Base-by-base conservation (phyloP, 2,329 filamentous ascomycete species). In the Lachnellula suecica region DNA sequence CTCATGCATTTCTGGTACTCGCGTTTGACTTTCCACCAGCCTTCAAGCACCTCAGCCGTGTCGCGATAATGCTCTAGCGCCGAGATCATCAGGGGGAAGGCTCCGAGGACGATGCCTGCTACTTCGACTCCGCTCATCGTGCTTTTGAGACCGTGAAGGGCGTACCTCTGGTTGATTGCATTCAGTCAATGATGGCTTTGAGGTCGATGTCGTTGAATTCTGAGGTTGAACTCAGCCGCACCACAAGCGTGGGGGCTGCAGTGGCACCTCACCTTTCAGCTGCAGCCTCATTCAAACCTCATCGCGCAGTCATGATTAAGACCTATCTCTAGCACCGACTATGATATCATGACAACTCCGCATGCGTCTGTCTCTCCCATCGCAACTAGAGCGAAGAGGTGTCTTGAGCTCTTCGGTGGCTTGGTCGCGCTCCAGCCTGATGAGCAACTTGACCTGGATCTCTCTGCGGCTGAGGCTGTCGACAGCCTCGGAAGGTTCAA, bases 61-160 rank as follows among this genome's bases (percentile, higher is more conserved):
- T 55, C 34, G 11, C 46, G 45, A 48, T 57, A 61, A 25, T 61
- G 53, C n/a, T 60, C 56, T 3, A 53, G 40, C 2, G 50, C 44
- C 2, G 57, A 59, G 3, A 60, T 55, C 34, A 57, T 38, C 20
- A 61, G 34, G 2, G 58, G 59, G 19, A 60, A 37, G 10, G 49
- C 45, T 2, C 47, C 59, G 8, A 61, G 47, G 11, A 59, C 51
- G 17, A 61, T 40, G 9, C 59, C 58, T 8, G 51, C 52, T 8
- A 53, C 43, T 35, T 59, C 57, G 24, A 51, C 22, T 40, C 47
- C 51, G 45, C 22, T 41, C 51, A 56, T 56, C 11, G 27, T 46
- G n/a, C 34, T 37, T 25, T 38, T 10, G 10, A 11, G n/a, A 27
- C 29, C 19, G 19, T 17, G 13, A 31, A 17, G 20, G 37, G 17